phyloP scores from a whole-genome alignment of 1,284 basidiomycete genomes.

The Butyriboletus appendiculatus region DNA sequence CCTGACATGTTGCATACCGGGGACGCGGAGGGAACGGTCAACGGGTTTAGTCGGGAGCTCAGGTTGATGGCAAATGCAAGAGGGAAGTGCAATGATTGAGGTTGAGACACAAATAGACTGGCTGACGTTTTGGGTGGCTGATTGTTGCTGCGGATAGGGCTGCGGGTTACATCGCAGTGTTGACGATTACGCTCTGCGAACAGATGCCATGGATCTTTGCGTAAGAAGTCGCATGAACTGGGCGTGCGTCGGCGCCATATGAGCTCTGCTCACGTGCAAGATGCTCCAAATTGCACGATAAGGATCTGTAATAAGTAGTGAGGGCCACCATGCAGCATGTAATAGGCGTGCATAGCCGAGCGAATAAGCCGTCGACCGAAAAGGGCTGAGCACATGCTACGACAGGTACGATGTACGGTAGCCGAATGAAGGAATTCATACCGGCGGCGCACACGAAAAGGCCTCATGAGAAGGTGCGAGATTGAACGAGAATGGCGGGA shows the following conservation, averaged over 20 bases:
- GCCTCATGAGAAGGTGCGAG: not conserved
- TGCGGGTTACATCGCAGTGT: too few species aligned
- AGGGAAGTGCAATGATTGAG: not conserved
- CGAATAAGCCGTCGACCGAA: not conserved
- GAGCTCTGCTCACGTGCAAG: not conserved
- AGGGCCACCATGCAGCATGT: conserved; percentile 3
- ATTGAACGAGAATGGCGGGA: not conserved
- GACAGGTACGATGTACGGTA: not conserved
- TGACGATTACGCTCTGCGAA: not conserved
- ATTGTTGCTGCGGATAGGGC: not conserved
- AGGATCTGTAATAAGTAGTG: not conserved
- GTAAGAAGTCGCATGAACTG: not conserved
- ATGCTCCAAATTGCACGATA: not conserved
- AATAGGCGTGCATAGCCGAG: conserved; percentile 1
- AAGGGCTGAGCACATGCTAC: conserved; percentile 9
- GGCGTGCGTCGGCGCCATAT: too few species aligned
- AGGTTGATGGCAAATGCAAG: not conserved
- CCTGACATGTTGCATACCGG: not conserved
- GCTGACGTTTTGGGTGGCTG: not conserved
- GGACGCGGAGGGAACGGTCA: not conserved
- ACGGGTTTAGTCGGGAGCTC: not conserved
- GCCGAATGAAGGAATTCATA: not conserved
- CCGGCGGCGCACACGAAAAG: not conserved
- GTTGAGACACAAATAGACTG: not conserved
- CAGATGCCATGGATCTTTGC: not conserved